Conservation (phyloP, 1,284 basidiomycete species). For the Cryptococcus depauperatus region DNA sequence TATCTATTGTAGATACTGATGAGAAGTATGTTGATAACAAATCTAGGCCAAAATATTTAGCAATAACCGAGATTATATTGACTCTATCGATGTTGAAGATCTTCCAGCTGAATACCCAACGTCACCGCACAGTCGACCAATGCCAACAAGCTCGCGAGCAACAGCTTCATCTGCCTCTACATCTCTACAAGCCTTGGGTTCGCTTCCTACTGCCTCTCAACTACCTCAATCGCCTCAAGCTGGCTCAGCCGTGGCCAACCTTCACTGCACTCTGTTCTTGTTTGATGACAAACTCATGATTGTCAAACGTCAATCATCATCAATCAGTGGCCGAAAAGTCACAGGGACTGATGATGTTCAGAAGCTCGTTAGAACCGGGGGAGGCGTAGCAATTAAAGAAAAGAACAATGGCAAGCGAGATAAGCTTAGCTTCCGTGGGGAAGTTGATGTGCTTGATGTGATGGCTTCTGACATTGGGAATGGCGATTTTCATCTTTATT, state of each 20-base stretch:
- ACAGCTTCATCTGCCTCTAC: slow-evolving; percentile 27
- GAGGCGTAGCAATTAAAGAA: slow-evolving; percentile 40
- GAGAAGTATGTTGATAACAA: slow-evolving; percentile 12
- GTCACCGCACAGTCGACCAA: slow-evolving; percentile 14
- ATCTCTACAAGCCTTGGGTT: slow-evolving; percentile 39
- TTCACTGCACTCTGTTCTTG: slow-evolving; percentile 84
- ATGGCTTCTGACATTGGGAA: slow-evolving; percentile 76
- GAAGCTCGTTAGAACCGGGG: slow-evolving; percentile 57
- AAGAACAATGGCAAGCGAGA: slow-evolving; percentile 54
- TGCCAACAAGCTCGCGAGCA: slow-evolving; percentile 12
- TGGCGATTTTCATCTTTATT: slow-evolving; percentile 72
- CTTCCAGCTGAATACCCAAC: slow-evolving; percentile 51
- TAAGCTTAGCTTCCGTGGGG: slow-evolving; percentile 76
- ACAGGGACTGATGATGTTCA: slow-evolving; percentile 81
- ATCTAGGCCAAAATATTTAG: slow-evolving; percentile 65
- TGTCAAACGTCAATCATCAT: slow-evolving; percentile 70
- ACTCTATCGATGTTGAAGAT: slow-evolving; percentile 91
- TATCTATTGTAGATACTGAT: slow-evolving; percentile 2
- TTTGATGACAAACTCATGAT: slow-evolving; percentile 94
- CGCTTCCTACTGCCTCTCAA: slow-evolving; percentile 27
- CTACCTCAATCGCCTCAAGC: slow-evolving; percentile 47
- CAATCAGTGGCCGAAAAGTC: slow-evolving; percentile 63
- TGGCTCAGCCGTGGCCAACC: slow-evolving; percentile 20
- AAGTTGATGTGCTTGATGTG: slow-evolving; percentile 75
- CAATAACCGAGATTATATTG: slow-evolving; percentile 77